Evolutionary conservation across 805 yeast species (phyloP).

Genomic region (Wickerhamiella lipophila): DNA sequence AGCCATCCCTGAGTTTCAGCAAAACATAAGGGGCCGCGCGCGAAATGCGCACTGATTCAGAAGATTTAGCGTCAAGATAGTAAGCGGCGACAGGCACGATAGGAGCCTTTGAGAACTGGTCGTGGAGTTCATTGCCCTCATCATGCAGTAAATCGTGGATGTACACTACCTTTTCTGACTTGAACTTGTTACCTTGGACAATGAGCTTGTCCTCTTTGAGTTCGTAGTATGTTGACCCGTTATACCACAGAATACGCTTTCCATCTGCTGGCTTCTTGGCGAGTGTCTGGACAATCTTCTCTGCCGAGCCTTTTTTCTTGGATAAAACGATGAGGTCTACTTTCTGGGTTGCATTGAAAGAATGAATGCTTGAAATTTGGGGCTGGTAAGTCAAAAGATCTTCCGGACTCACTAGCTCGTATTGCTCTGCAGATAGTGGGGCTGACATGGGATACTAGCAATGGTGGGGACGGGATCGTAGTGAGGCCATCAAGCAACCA

Average conservation of each 20-base stretch:
- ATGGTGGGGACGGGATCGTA: neutral
- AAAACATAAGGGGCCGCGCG: neutral
- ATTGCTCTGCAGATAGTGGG: conserved; percentile 1
- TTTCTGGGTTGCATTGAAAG: neutral
- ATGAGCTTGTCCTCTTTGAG: neutral
- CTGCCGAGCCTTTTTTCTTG: neutral
- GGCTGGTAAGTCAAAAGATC: neutral
- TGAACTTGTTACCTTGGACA: neutral
- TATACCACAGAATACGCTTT: neutral
- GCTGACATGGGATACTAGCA: neutral
- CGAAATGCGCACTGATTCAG: neutral
- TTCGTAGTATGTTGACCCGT: neutral
- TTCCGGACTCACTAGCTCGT: neutral
- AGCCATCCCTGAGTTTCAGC: neutral
- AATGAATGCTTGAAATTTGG: neutral
- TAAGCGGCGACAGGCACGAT: neutral
- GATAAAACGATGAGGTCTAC: neutral
- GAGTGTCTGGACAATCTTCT: neutral
- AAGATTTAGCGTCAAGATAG: neutral
- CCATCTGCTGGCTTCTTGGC: neutral
- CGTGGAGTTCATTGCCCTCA: neutral
- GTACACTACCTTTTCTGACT: neutral
- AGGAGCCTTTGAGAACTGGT: neutral
- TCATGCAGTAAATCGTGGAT: neutral
- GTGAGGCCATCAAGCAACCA: no score